Base-by-base conservation (phyloP, 2,329 filamentous ascomycete species). In the Penicillium olsonii region DNA sequence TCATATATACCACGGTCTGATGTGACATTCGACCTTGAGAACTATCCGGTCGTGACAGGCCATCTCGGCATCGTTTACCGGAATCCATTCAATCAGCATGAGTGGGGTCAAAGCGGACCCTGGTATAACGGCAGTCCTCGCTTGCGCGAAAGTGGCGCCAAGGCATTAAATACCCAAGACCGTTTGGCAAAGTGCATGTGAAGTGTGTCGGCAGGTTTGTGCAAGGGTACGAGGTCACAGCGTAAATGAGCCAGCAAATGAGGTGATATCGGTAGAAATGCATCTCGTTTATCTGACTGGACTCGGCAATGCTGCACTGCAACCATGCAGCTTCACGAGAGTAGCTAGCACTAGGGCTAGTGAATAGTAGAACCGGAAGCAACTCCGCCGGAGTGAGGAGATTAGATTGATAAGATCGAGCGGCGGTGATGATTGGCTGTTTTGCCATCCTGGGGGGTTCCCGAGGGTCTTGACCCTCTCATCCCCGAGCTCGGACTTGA, bases 321-420 rank as follows among this genome's bases (percentile, higher is more conserved):
- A 39, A 39, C 37, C 9, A 20, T 27, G 37, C 34, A 42, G 22
- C 22, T 24, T 8, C 4, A n/a, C n/a, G n/a, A 8, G 31, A 31
- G 41, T 42, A 24, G 12, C n/a, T n/a, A n/a, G n/a, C n/a, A n/a
- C n/a, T n/a, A n/a, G n/a, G n/a, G n/a, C n/a, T n/a, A n/a, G n/a
- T n/a, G n/a, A n/a, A n/a, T n/a, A 19, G 41, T 37, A 31, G 37
- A 26, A 7, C 35, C 48, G 48, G 48, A 46, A 46, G 26, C 22
- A 6, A 18, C 35, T 33, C 34, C 26, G 39, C 48, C 48, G 42
- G 38, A 22, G 37, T 39, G 42, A 46, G 26, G 29, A 43, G 43
- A 51, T 51, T 51, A 51, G 48, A 51, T 51, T 51, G 48, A 51
- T 51, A 51, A 51, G 43, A 51, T 50, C 34, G 22, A 45, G 22